These are phyloP conservation scores for Penicillium sp. DNA, from an alignment of 2,329 filamentous ascomycete species.

Conservation along the genomic window DNA sequence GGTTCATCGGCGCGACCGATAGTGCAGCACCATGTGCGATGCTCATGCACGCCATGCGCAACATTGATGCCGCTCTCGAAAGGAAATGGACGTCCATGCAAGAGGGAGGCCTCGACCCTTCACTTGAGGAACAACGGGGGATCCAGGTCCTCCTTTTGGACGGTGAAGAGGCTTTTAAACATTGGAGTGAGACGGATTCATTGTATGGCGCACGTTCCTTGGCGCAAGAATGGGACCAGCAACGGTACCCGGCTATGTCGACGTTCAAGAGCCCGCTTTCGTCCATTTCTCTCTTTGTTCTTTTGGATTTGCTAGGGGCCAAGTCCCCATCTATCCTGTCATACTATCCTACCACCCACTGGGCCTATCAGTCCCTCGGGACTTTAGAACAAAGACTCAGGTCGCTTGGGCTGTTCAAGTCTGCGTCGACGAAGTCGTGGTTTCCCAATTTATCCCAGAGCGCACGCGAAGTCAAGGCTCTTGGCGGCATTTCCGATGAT, in stretches of 20 bases:
- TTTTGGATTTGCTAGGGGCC: slow-evolving; percentile 82
- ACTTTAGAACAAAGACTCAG: slow-evolving; percentile 68
- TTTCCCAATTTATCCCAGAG: slow-evolving; percentile 59
- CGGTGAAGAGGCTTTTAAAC: slow-evolving; percentile 84
- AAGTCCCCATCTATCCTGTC: slow-evolving; percentile 66
- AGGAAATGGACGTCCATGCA: slow-evolving; percentile 74
- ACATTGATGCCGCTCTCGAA: slow-evolving; percentile 71
- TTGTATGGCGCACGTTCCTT: slow-evolving; percentile 81
- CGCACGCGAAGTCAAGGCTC: slow-evolving; percentile 43
- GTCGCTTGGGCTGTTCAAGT: slow-evolving; percentile 59
- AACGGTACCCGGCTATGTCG: slow-evolving; percentile 64
- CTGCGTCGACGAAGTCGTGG: slow-evolving; percentile 51
- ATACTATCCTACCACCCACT: slow-evolving; percentile 85
- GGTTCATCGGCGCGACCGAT: slow-evolving; percentile 90
- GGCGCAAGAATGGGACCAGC: slow-evolving; percentile 72
- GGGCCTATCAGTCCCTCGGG: slow-evolving; percentile 79
- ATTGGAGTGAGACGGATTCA: slow-evolving; percentile 75
- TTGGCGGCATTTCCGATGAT: slow-evolving; percentile 67
- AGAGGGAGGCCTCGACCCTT: slow-evolving; percentile 47
- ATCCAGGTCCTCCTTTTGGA: slow-evolving; percentile 87
- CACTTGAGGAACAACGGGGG: slow-evolving; percentile 68
- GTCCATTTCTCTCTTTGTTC: slow-evolving; percentile 79
- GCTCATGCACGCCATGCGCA: slow-evolving; percentile 73
- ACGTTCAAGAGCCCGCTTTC: slow-evolving; percentile 67
- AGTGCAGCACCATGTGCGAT: slow-evolving; percentile 93